phyloP scores from a whole-genome alignment of 2,329 filamentous ascomycete species.

The Stagonosporopsis cucurbitacearum region DNA sequence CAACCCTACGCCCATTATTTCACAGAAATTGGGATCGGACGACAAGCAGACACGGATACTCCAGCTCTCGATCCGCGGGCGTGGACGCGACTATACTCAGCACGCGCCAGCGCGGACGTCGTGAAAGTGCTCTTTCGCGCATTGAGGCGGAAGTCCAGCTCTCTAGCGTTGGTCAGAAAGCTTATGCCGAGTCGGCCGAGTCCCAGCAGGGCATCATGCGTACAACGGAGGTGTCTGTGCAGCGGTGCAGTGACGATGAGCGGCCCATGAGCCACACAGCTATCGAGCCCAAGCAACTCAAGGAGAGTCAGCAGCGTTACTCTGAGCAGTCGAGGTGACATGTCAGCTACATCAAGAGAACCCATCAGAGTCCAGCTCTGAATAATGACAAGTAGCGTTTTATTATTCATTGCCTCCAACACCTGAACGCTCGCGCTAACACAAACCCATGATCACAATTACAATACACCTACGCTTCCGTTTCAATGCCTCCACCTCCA shows the following conservation, averaged over 20 bases:
- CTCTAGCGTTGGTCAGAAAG: neutral
- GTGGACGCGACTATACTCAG: neutral
- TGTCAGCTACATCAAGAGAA: neutral
- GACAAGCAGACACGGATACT: neutral
- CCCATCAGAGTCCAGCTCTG: neutral
- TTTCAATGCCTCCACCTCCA: constrained; percentile 68
- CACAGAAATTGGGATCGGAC: constrained; percentile 8
- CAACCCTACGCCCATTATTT: constrained; percentile 19
- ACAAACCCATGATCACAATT: neutral
- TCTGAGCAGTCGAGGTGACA: neutral
- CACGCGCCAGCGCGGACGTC: neutral
- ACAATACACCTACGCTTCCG: constrained; percentile 62
- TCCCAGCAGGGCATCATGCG: constrained; percentile 9
- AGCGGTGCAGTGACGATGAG: neutral
- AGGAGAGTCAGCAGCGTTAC: neutral
- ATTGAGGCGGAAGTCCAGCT: neutral
- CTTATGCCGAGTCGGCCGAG: neutral
- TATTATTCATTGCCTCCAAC: neutral
- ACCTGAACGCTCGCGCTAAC: constrained; percentile 8
- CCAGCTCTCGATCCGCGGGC: neutral
- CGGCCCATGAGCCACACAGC: neutral
- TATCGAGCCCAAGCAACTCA: neutral
- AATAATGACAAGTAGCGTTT: neutral
- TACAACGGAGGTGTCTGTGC: neutral
- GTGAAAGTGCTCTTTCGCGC: neutral